These are phyloP conservation scores for Saturnispora bothae DNA, from an alignment of 805 yeast species.

Conservation along the genomic window DNA sequence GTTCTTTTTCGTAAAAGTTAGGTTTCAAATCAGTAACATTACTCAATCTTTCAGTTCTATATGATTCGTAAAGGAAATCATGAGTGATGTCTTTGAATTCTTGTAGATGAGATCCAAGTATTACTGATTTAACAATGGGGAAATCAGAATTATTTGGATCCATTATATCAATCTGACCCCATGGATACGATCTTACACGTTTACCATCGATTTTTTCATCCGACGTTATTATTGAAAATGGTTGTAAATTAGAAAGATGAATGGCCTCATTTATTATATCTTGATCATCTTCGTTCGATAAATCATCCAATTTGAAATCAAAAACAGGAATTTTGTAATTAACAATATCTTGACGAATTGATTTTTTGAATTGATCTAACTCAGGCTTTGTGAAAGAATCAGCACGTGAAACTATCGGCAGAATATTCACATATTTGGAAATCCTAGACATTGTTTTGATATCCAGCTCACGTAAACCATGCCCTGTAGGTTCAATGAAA, in stretches of 20 bases:
- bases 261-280: constrained; percentile 64
- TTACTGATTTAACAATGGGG: constrained; percentile 41
- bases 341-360: constrained; percentile 52
- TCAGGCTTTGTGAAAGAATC: constrained; percentile 61
- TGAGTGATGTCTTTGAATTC: constrained; percentile 58
- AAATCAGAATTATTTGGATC: constrained; percentile 45
- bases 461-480: constrained; percentile 67
- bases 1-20: constrained; percentile 21
- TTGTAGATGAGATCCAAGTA: constrained; percentile 51
- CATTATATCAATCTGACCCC: constrained; percentile 57
- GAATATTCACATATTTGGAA: constrained; percentile 61
- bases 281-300: constrained; percentile 52
- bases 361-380: constrained; percentile 47
- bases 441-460: constrained; percentile 60
- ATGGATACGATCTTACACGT: constrained; percentile 61
- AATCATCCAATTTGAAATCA: constrained; percentile 61
- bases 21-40: constrained; percentile 36
- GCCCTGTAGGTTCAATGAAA: constrained; percentile 67
- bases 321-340: constrained; percentile 62
- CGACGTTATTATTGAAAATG: constrained; percentile 63
- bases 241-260: constrained; percentile 52
- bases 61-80: constrained; percentile 52
- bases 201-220: constrained; percentile 48
- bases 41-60: constrained; percentile 53
- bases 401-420: constrained; percentile 62